These are phyloP conservation scores for Ophiocordyceps australis DNA, from an alignment of 2,329 filamentous ascomycete genomes.

Conservation along the genomic window DNA sequence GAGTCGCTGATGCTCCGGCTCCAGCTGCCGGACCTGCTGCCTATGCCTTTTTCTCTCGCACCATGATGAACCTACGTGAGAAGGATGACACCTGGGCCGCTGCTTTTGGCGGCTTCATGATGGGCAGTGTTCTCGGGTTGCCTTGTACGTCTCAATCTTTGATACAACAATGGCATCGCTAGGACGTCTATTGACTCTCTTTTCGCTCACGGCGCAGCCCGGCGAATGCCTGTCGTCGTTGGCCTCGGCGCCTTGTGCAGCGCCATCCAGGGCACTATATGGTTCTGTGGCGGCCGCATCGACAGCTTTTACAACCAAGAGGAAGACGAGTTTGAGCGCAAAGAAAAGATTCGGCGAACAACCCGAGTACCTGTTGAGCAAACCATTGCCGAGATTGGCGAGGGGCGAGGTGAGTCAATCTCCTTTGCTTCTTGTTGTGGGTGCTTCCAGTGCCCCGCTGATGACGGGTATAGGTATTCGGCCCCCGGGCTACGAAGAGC, in stretches of 20 bases:
- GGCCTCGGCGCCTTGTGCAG: constrained; percentile 44
- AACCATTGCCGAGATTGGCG: constrained; percentile 65
- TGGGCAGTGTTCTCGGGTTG: constrained; percentile 55
- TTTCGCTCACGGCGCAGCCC: constrained; percentile 9
- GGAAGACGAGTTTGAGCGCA: constrained; percentile 55
- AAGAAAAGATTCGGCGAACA: constrained; percentile 55
- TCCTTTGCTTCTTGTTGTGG: not conserved
- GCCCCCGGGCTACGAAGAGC: constrained; percentile 67
- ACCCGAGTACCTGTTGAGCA: constrained; percentile 60
- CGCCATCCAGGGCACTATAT: constrained; percentile 41
- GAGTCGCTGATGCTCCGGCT: not conserved
- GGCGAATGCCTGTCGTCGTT: constrained; percentile 49
- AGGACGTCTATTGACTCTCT: no score
- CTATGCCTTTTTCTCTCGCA: constrained; percentile 61
- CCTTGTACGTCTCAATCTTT: constrained; percentile 51
- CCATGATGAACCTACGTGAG: constrained; percentile 69
- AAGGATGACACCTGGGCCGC: constrained; percentile 67
- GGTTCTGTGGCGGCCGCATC: constrained; percentile 48
- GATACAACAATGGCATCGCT: no score
- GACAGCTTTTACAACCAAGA: constrained; percentile 31
- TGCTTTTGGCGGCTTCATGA: constrained; percentile 58
- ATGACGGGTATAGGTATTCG: constrained; percentile 43
- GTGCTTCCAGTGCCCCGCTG: not conserved
- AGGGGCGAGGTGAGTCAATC: constrained; percentile 56
- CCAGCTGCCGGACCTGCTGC: constrained; percentile 43